Evolutionary conservation across 2,329 filamentous ascomycete species (phyloP).

Genomic region (Biscogniauxia sp.): DNA sequence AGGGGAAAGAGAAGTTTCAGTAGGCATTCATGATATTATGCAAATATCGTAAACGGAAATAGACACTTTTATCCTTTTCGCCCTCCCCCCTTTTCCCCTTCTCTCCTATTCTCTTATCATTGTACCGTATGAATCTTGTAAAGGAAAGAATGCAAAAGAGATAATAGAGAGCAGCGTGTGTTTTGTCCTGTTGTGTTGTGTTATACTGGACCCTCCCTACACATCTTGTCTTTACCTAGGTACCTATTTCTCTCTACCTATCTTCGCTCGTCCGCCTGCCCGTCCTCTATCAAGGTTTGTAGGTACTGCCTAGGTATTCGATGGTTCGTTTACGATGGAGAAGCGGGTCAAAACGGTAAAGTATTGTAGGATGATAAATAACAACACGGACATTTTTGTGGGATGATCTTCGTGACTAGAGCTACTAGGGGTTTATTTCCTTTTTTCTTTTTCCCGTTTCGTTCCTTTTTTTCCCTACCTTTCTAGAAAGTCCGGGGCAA

Average conservation of each 20-base stretch:
- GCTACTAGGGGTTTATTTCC: not conserved
- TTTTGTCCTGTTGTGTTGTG: too few species aligned
- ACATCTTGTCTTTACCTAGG: too few species aligned
- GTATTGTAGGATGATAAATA: not conserved
- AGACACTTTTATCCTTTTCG: too few species aligned
- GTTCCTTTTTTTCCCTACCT: not conserved
- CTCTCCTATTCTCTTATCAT: too few species aligned
- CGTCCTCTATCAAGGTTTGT: not conserved
- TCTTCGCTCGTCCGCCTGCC: not conserved
- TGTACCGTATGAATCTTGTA: too few species aligned
- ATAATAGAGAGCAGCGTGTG: too few species aligned
- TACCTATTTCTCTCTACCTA: not conserved
- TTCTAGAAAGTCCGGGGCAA: not conserved
- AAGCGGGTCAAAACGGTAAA: not conserved
- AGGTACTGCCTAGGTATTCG: too few species aligned
- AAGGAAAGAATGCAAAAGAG: too few species aligned
- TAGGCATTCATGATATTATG: too few species aligned
- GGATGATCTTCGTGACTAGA: not conserved
- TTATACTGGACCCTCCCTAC: not conserved
- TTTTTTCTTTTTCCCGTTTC: not conserved
- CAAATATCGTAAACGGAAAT: too few species aligned
- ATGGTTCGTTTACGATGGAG: not conserved
- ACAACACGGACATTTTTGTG: not conserved
- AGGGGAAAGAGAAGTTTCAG: too few species aligned
- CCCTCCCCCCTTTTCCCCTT: too few species aligned